These are phyloP conservation scores for Cercospora sp. DNA, from an alignment of 2,329 filamentous ascomycete genomes.

Conservation along the genomic window DNA sequence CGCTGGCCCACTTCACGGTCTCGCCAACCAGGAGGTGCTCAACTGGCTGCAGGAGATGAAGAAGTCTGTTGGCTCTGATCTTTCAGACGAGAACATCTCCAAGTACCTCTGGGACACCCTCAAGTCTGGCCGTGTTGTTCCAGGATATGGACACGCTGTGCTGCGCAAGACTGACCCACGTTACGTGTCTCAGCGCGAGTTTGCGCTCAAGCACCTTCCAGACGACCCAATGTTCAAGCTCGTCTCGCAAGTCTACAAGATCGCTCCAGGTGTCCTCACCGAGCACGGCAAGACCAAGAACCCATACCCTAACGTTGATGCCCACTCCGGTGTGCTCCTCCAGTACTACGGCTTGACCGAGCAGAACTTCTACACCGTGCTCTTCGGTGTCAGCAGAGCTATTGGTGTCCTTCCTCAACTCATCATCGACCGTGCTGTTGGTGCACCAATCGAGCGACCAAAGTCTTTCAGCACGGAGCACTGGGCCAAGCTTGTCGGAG, in stretches of 20 bases:
- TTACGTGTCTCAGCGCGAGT: slow-evolving; percentile 97
- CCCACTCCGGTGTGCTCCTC: slow-evolving; percentile 97
- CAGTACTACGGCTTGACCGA: slow-evolving; percentile 99
- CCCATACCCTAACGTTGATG: slow-evolving; percentile 98
- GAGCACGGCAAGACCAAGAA: slow-evolving; percentile 99
- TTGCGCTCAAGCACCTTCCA: slow-evolving; percentile 89
- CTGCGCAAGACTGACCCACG: slow-evolving; percentile 99
- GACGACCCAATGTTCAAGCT: slow-evolving; percentile 99
- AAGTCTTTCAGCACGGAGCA: slow-evolving; percentile 99
- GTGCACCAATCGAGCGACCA: slow-evolving; percentile 95
- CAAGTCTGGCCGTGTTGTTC: slow-evolving; percentile 92
- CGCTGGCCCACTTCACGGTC: slow-evolving; percentile 94
- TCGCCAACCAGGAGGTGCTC: slow-evolving; percentile 99
- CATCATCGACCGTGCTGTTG: slow-evolving; percentile 98
- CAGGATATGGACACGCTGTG: slow-evolving; percentile 97
- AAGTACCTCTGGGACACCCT: slow-evolving; percentile 99
- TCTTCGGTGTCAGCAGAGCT: slow-evolving; percentile 97
- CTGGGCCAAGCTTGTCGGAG: slow-evolving; percentile 88
- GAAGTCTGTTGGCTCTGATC: slow-evolving; percentile 86
- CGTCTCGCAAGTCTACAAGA: slow-evolving; percentile 99
- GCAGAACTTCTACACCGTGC: slow-evolving; percentile 99
- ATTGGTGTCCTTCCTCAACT: slow-evolving; percentile 98
- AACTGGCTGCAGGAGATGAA: slow-evolving; percentile 99
- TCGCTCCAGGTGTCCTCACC: slow-evolving; percentile 92
- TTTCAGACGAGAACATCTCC: slow-evolving; percentile 94